phyloP scores from a whole-genome alignment of 768 basidiomycete genomes.

The Crassisporium funariophilum region DNA sequence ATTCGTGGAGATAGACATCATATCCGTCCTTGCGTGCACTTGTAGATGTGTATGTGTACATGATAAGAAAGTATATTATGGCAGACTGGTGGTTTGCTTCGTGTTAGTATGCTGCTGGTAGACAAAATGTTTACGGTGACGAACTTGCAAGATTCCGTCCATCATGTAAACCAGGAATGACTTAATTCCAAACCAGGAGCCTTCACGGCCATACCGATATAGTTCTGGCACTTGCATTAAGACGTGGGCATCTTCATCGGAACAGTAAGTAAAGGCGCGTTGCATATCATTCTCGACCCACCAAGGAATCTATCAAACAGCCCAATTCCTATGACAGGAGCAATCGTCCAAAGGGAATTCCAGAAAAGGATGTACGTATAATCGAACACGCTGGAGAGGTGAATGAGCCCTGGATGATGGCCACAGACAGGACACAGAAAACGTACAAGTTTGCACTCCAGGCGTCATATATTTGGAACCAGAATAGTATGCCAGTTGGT shows the following conservation, averaged over 20 bases:
- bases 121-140: slow-evolving; percentile 29
- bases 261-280: slow-evolving; percentile 1
- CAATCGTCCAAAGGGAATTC: slow-evolving; percentile 95
- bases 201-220: slow-evolving; percentile 82
- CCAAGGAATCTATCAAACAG: slow-evolving; percentile 91
- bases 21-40: slow-evolving; percentile 82
- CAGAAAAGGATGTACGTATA: slow-evolving; percentile 94
- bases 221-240: slow-evolving; percentile 91
- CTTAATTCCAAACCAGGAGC: slow-evolving; percentile 75
- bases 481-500: slow-evolving; percentile 88
- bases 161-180: slow-evolving; percentile 77
- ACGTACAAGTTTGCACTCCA: slow-evolving; percentile 83
- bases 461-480: slow-evolving; percentile 94
- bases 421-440: neutral
- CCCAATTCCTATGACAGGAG: slow-evolving; percentile 92
- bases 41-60: slow-evolving; percentile 73
- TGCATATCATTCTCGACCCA: slow-evolving; percentile 31
- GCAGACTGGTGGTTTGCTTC: slow-evolving; percentile 57
- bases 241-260: slow-evolving; percentile 64
- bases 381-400: slow-evolving; percentile 62
- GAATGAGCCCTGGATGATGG: neutral
- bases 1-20: slow-evolving; percentile 72
- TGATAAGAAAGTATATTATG: slow-evolving; percentile 83
- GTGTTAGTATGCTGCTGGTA: neutral
- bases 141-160: slow-evolving; percentile 77